phyloP scores from a whole-genome alignment of 352 stramenopile species.

The Globisporangium irregulare region DNA sequence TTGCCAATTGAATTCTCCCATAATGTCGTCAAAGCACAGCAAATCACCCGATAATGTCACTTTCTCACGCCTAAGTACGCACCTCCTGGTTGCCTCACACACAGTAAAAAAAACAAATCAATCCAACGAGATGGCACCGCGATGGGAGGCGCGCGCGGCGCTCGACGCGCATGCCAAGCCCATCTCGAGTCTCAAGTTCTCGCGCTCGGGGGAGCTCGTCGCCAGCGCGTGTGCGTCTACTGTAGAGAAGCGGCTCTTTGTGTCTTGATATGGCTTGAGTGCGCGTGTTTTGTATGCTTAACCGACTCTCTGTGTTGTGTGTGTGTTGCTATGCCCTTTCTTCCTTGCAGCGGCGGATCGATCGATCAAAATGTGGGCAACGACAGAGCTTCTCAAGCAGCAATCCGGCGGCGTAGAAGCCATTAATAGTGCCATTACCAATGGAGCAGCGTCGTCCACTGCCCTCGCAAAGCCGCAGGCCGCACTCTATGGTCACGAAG shows the following conservation, averaged over 20 bases:
- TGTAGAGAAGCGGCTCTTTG: not conserved
- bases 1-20: too few relatives aligned
- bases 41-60: not conserved
- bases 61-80: not conserved
- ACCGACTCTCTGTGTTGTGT: not conserved
- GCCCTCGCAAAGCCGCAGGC: constrained; percentile 20
- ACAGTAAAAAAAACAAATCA: not conserved
- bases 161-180: constrained; percentile 55
- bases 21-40: too few relatives aligned
- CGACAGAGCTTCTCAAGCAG: constrained; percentile 21
- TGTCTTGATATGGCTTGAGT: not conserved
- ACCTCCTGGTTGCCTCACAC: not conserved
- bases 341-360: constrained; percentile 59
- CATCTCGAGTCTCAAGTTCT: constrained; percentile 79
- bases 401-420: not conserved
- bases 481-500: constrained; percentile 85
- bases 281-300: not conserved
- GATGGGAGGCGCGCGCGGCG: constrained; percentile 11
- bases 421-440: not conserved
- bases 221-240: constrained; percentile 60
- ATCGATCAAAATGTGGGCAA: constrained; percentile 75
- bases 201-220: constrained; percentile 41
- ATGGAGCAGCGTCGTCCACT: not conserved
- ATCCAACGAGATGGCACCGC: not conserved
- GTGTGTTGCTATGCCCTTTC: not conserved